A percentile compares a stretch with the other conserved stretches of the same genome.
phyloP scores from a whole-genome alignment of 78 protist species.

The Isochrysis galbana region DNA sequence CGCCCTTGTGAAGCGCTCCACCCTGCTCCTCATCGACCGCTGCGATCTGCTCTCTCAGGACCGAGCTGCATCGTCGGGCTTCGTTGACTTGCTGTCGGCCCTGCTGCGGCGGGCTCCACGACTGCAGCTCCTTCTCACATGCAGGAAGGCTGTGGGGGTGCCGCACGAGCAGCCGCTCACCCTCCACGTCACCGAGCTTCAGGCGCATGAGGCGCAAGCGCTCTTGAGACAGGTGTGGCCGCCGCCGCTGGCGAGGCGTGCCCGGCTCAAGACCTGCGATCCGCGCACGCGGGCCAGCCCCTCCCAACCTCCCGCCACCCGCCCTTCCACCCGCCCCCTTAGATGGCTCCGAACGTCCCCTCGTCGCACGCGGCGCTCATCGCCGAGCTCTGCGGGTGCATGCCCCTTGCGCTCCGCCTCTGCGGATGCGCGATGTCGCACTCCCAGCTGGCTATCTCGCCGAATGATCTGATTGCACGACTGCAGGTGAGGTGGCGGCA shows the following conservation, averaged over 20 bases:
- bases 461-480: neutral
- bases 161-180: neutral
- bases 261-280: no score
- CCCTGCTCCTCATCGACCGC: neutral
- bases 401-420: conserved; percentile 28
- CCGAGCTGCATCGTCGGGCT: neutral
- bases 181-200: neutral
- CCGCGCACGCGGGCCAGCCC: no score
- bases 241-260: no score
- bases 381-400: conserved; percentile 28
- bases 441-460: neutral
- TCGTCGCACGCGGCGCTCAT: neutral
- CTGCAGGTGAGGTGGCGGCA: neutral
- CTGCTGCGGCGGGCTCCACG: neutral
- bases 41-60: neutral
- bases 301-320: no score
- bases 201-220: neutral
- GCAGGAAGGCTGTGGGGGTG: neutral
- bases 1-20: neutral
- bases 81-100: neutral
- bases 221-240: neutral
- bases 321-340: no score
- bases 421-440: neutral
- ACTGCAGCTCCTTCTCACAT: neutral
- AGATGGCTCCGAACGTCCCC: neutral